Conservation (phyloP, 2,329 filamentous ascomycete species). For the Diaporthe sp. region DNA sequence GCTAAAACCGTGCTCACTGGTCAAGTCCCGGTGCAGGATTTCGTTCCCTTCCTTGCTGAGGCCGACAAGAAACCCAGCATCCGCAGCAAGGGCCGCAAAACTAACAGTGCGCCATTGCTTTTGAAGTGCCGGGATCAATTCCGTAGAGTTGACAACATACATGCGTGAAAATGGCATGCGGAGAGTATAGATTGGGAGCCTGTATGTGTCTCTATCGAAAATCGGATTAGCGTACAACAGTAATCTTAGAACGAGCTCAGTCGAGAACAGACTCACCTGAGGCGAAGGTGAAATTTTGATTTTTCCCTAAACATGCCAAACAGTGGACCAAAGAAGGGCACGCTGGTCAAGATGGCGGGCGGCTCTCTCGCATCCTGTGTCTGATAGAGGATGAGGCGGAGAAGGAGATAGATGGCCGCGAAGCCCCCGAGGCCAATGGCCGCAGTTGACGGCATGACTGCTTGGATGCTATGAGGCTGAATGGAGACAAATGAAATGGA, state of each 20-base stretch:
- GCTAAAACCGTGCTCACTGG: conserved; percentile 15
- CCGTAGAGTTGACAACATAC: conserved; percentile 46
- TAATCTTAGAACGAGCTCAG: no score
- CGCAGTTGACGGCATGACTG: background rate
- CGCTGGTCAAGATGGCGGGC: conserved; percentile 42
- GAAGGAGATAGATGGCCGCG: conserved; percentile 42
- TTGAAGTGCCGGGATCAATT: conserved; percentile 45
- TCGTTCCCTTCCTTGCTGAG: conserved; percentile 45
- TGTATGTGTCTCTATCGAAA: conserved; percentile 39
- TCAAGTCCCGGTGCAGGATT: conserved; percentile 43
- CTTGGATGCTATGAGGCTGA: no score
- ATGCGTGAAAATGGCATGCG: conserved; percentile 46
- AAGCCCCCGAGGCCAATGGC: background rate
- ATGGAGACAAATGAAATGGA: no score
- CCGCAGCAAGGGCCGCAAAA: conserved; percentile 46
- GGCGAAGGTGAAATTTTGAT: background rate
- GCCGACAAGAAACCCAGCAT: conserved; percentile 43
- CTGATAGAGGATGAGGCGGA: conserved; percentile 42
- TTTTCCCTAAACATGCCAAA: conserved; percentile 42
- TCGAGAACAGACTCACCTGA: background rate
- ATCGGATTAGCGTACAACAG: background rate
- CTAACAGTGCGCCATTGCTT: conserved; percentile 47
- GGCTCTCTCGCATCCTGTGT: conserved; percentile 47
- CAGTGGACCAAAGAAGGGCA: conserved; percentile 46
- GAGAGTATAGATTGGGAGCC: conserved; percentile 47